Base-by-base conservation (phyloP, 371 early-diverging fungal genomes). In the Mucor mucedo region DNA sequence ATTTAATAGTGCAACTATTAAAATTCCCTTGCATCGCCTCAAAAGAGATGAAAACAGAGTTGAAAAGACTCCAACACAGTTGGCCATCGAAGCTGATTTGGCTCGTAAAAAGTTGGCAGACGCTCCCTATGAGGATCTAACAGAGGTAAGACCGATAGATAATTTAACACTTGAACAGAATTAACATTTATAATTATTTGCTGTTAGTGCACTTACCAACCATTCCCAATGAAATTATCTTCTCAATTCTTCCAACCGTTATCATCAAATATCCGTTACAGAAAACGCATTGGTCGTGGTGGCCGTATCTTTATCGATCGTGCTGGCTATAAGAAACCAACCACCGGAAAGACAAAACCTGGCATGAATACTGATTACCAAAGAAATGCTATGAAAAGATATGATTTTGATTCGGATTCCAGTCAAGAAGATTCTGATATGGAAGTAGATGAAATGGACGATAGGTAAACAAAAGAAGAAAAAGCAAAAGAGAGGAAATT, bases 281-380 rank as follows among this genome's bases (percentile, higher is more conserved):
- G 88, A 61, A 80, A 77, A 64, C 83, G 88, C 28, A 54, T 83
- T 33, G 88, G 88, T 21, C 84, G 88, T 66, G 86, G 88, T 48
- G 88, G 88, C 21, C 82, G 88, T 48, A 72, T 83, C 13, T 81
- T 79, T 53, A 75, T 85, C 11, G 87, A 87, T 65, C 81, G 87
- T 30, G 44, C 58, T 13, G 52, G 55, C 13, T 62, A 54, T 53
- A 62, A 71, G 63, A 55, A 77, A 39, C 53, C 42, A 16, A 11
- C 47, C 8, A 3, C 39, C 8, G 75, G 75, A 7, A 75, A 79
- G 52, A 68, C 61, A 14, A 67, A 65, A 28, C 79, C 77, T 39
- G 62, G 63, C 14, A 50, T 45, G 49, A 60, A 30, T n/a, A 21
- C 42, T 35, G 48, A 62, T 28, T 30, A 56, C 16, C 59, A 60